A percentile compares a stretch with the other conserved stretches of the same genome.
Conservation (phyloP, 2,329 filamentous ascomycete species). For the Calonectria fujianensis region DNA sequence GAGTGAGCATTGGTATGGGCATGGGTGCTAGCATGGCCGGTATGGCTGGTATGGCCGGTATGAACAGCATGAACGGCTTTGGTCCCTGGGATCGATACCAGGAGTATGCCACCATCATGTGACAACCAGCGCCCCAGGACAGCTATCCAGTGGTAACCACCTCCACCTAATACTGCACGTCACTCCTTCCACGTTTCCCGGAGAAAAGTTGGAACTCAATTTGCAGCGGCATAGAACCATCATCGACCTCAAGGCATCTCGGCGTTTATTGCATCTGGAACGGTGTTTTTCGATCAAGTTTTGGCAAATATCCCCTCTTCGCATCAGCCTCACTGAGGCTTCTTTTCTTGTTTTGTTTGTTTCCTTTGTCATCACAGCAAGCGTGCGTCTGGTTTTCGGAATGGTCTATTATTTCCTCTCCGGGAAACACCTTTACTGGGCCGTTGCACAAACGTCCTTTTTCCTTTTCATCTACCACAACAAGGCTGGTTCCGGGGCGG, state of each 20-base stretch:
- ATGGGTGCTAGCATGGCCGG: slow-evolving; percentile 81
- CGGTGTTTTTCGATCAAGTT: slow-evolving; percentile 62
- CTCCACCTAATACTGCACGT: slow-evolving; percentile 63
- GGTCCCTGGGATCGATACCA: slow-evolving; percentile 91
- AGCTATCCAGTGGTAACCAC: slow-evolving; percentile 69
- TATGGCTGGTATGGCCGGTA: slow-evolving; percentile 74
- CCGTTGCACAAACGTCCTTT: slow-evolving; percentile 64
- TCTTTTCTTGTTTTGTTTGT: slow-evolving; percentile 54
- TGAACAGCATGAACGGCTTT: slow-evolving; percentile 77
- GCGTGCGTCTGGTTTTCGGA: slow-evolving; percentile 59
- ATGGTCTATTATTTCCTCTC: slow-evolving; percentile 60
- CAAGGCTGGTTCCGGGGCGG: slow-evolving; percentile 74
- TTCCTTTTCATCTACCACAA: slow-evolving; percentile 63
- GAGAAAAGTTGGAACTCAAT: slow-evolving; percentile 59
- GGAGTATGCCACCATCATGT: slow-evolving; percentile 92
- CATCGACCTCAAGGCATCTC: slow-evolving; percentile 60
- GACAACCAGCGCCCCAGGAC: slow-evolving; percentile 76
- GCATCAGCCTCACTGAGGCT: slow-evolving; percentile 47
- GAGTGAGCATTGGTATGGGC: slow-evolving; percentile 80
- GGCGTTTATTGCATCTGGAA: slow-evolving; percentile 68
- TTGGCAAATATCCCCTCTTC: slow-evolving; percentile 62
- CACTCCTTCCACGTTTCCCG: slow-evolving; percentile 57
- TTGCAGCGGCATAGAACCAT: slow-evolving; percentile 63
- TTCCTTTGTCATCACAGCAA: slow-evolving; percentile 68
- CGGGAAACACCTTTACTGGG: slow-evolving; percentile 60